Conservation (phyloP, 441 rosid genomes). For the Jatropha multifida region DNA sequence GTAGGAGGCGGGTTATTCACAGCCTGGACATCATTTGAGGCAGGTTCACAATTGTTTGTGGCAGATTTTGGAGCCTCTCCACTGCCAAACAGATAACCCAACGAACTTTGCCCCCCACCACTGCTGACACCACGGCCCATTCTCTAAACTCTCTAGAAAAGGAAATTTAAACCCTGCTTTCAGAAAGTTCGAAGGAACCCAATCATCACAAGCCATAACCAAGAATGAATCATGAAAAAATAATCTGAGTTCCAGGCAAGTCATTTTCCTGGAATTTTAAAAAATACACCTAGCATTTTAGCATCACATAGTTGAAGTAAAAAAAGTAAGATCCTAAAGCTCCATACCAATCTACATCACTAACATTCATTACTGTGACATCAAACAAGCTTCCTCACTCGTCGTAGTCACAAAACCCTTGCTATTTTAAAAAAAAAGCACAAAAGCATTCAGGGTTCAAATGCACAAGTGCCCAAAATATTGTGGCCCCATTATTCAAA, state of each 20-base stretch:
- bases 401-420: background rate
- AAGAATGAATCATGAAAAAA: background rate
- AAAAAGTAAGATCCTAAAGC: background rate
- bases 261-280: background rate
- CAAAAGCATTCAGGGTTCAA: background rate
- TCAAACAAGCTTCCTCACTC: background rate
- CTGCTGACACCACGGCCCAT: conserved; percentile 82
- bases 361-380: background rate
- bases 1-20: conserved; percentile 33
- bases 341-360: background rate
- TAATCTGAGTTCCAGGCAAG: background rate
- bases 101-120: conserved; percentile 84
- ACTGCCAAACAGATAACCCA: conserved; percentile 64
- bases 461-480: background rate
- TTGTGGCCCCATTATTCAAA: background rate
- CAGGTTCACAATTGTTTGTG: conserved; percentile 31
- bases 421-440: too few species aligned
- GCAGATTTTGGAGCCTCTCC: conserved; percentile 68
- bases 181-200: background rate
- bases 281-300: background rate
- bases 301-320: background rate
- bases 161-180: conserved; percentile 4
- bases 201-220: background rate
- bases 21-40: conserved; percentile 39
- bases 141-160: conserved; percentile 19